Evolutionary conservation across 2,329 filamentous ascomycete genomes (phyloP), one percentile per base, ranked within the genome.

Genomic region (Xylariales sp.): DNA sequence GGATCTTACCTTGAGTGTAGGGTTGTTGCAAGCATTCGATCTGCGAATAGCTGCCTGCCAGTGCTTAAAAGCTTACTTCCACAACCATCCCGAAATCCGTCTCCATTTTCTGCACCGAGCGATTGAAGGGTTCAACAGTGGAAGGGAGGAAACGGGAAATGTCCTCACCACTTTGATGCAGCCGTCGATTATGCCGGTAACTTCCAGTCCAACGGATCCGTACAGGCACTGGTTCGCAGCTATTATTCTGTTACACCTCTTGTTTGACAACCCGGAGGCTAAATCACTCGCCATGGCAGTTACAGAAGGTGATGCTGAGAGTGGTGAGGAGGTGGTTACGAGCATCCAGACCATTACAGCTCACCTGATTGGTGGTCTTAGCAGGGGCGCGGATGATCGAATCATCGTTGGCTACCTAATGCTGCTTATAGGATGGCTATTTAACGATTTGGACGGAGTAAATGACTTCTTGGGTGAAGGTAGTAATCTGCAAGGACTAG

Each of bases 391-490:
- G 33, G 88, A 97, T 53, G 78, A 87, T 49, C 77, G 90, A 20
- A 75, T 95, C 44, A 74, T 85, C 0, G 77, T 95, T 29, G 91
- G 85, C 5, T 95, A 95, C 56, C 65, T 96, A 12, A 96, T 95
- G 83, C 65, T 97, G 8, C 75, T 98, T 4, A 81, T 85, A 23
- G 82, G 84, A 17, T 95, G 91, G 87, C 70, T 97, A 8, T 98
- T 90, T 56, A 91, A 98, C 56, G 89, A 95, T 50, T 79, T 88
- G 6, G 85, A 89, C 50, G 90, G 85, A 3, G 88, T 97, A 14
- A 89, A 97, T 58, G 89, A 98, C 60, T 89, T 98, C 46, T 71
- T 98, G 2, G 83, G 81, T 5, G 93, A 98, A 60, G 91, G 88
- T 2, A 95, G 88, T 62, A 94, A 88, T 56, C 74, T 97, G n/a